Evolutionary conservation across 305 asterid species (phyloP).

Genomic region (Fraxinus baroniana): DNA sequence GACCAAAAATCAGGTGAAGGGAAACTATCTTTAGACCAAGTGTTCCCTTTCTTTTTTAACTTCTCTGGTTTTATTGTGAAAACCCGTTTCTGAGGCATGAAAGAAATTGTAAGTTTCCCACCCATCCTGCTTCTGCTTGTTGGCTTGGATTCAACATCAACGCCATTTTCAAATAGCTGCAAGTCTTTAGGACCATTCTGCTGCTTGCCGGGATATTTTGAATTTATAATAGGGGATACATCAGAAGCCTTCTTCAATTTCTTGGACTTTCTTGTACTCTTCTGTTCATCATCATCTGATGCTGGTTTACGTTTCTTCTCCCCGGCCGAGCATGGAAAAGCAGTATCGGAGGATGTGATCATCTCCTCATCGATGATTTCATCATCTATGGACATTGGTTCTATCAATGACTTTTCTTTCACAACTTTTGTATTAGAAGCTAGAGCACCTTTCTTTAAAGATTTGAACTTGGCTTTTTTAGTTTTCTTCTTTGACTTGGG

Average conservation of each 20-base stretch:
- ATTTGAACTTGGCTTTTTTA: slow-evolving; percentile 88
- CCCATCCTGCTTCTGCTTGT: slow-evolving; percentile 57
- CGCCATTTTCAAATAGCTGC: slow-evolving; percentile 46
- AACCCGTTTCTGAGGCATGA: slow-evolving; percentile 68
- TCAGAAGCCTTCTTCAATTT: slow-evolving; percentile 56
- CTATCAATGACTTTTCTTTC: slow-evolving; percentile 64
- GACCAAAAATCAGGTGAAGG: slow-evolving; percentile 87
- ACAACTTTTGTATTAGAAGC: slow-evolving; percentile 50
- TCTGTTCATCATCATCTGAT: slow-evolving; percentile 56
- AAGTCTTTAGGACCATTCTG: slow-evolving; percentile 52
- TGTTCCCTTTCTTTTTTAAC: slow-evolving; percentile 65
- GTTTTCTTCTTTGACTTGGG: slow-evolving; percentile 83
- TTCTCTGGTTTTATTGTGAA: slow-evolving; percentile 79
- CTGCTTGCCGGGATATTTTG: slow-evolving; percentile 46
- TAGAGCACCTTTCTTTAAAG: slow-evolving; percentile 83
- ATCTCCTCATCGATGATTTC: slow-evolving; percentile 58
- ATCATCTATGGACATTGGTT: slow-evolving; percentile 64
- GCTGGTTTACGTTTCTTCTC: slow-evolving; percentile 61
- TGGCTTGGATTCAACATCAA: slow-evolving; percentile 58
- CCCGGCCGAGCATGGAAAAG: slow-evolving; percentile 56
- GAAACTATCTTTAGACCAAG: slow-evolving; percentile 63
- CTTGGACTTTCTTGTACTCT: slow-evolving; percentile 63
- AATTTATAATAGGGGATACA: slow-evolving; percentile 33
- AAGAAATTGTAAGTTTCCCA: slow-evolving; percentile 61
- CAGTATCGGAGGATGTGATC: slow-evolving; percentile 53